A percentile compares a stretch with the other conserved stretches of the same genome.
phyloP scores from a whole-genome alignment of 164 flowering plant species.

The Euptelea pleiosperma region DNA sequence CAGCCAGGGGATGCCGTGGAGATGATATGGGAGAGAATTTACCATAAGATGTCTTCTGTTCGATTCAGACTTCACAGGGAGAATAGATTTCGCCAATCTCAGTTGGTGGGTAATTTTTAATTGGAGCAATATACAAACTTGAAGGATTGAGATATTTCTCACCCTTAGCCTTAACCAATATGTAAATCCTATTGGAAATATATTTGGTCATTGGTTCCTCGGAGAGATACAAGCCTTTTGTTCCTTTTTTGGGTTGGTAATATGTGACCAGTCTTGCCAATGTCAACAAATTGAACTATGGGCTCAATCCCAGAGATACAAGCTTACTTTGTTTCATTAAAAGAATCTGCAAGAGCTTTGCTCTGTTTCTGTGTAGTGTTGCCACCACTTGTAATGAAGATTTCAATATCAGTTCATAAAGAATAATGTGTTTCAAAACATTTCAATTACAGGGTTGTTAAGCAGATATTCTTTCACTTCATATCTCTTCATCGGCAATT shows the following conservation, averaged over 20 bases:
- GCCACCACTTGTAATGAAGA: not conserved
- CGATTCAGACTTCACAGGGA: constrained; percentile 33
- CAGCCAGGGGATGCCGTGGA: constrained; percentile 72
- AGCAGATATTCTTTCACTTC: not conserved
- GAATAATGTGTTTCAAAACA: not conserved
- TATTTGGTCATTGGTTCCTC: not conserved
- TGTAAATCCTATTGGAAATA: not conserved
- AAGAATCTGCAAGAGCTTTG: constrained; percentile 3
- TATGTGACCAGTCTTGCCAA: constrained; percentile 5
- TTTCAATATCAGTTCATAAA: no score
- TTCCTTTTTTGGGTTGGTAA: not conserved
- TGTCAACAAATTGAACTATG: not conserved
- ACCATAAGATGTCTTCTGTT: constrained; percentile 40
- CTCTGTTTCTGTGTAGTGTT: not conserved
- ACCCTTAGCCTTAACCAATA: not conserved
- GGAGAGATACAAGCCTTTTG: not conserved
- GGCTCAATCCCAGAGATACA: constrained; percentile 2
- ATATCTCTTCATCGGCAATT: not conserved
- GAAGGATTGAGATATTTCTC: not conserved
- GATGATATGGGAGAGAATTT: constrained; percentile 85
- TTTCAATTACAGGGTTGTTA: not conserved
- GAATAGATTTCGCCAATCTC: constrained; percentile 42
- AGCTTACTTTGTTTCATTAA: no score
- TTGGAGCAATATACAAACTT: not conserved
- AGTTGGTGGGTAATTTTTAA: constrained; percentile 14